These are phyloP conservation scores for Amphicarpaea edgeworthii DNA, from an alignment of 306 rosid genomes.

Conservation along the genomic window DNA sequence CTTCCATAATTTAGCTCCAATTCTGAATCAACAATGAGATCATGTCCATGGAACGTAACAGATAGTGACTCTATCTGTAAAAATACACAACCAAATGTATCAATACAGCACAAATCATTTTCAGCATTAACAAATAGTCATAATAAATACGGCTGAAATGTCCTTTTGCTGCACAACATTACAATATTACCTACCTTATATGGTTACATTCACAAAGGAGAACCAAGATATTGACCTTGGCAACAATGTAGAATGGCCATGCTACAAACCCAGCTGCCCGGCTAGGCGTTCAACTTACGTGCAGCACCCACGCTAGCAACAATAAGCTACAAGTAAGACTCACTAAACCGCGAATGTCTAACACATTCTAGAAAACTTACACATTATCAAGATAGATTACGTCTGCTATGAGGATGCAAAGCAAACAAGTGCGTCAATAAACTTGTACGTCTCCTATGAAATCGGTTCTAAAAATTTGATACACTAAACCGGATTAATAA, in stretches of 20 bases:
- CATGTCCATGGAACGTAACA: slow-evolving; percentile 96
- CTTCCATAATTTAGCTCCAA: slow-evolving; percentile 98
- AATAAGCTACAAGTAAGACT: slow-evolving; percentile 58
- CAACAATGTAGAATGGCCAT: slow-evolving; percentile 60
- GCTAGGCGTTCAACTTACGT: slow-evolving; percentile 53
- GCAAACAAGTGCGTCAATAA: not conserved
- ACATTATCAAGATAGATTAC: not conserved
- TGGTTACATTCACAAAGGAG: slow-evolving; percentile 52
- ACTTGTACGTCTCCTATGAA: not conserved
- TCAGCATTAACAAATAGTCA: slow-evolving; percentile 2
- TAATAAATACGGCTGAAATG: slow-evolving; percentile 27
- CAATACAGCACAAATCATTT: not conserved
- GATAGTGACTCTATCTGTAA: slow-evolving; percentile 93
- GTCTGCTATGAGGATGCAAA: not conserved
- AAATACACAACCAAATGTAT: slow-evolving; percentile 28
- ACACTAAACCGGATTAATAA: not conserved
- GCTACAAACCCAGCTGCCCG: slow-evolving; percentile 59
- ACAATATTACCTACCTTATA: slow-evolving; percentile 46
- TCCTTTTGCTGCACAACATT: slow-evolving; percentile 36
- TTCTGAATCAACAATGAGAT: slow-evolving; percentile 91
- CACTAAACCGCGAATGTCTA: slow-evolving; percentile 34
- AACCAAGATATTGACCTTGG: slow-evolving; percentile 46
- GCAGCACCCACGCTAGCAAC: slow-evolving; percentile 62
- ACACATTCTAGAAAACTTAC: slow-evolving; percentile 32
- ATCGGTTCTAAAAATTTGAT: not conserved